A percentile compares a stretch with the other conserved stretches of the same genome.
Evolutionary conservation across 192 early-diverging fungal genomes (phyloP).

Genomic region (Coemansia sp.): DNA sequence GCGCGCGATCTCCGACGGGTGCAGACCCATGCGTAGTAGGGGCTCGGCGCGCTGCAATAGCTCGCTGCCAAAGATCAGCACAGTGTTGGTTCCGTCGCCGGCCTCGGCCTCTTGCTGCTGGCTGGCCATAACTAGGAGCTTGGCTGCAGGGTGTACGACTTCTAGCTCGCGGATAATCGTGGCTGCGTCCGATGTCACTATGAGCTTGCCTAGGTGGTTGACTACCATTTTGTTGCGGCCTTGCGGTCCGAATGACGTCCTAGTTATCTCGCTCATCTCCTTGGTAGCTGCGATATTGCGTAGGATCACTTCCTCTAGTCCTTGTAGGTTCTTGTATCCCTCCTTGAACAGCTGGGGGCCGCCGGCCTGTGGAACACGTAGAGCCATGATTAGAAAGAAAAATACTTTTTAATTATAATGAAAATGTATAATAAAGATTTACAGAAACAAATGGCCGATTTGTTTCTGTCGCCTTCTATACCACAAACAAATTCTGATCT

Average conservation of each 20-base stretch:
- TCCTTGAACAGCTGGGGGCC: slow-evolving; percentile 90
- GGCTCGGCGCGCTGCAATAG: slow-evolving; percentile 92
- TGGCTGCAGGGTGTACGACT: slow-evolving; percentile 96
- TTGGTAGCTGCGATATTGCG: slow-evolving; percentile 94
- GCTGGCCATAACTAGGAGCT: slow-evolving; percentile 92
- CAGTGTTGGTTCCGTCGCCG: slow-evolving; percentile 96
- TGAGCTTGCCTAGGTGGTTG: slow-evolving; percentile 97
- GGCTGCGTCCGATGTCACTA: slow-evolving; percentile 98
- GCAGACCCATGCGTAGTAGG: slow-evolving; percentile 92
- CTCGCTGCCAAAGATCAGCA: slow-evolving; percentile 92
- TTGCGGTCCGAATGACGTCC: slow-evolving; percentile 96
- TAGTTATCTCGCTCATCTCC: slow-evolving; percentile 90
- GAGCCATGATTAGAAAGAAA: slow-evolving; percentile 64
- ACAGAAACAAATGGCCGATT: no score
- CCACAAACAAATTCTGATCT: neutral
- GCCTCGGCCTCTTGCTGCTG: slow-evolving; percentile 98
- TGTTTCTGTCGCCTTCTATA: neutral
- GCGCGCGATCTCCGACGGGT: slow-evolving; percentile 92
- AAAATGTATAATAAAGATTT: neutral
- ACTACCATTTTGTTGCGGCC: slow-evolving; percentile 99
- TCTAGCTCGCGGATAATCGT: slow-evolving; percentile 98
- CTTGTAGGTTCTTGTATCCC: slow-evolving; percentile 96
- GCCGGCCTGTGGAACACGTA: slow-evolving; percentile 85
- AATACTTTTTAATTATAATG: neutral
- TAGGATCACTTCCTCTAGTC: slow-evolving; percentile 93